These are phyloP conservation scores for Suhomyces atakaporum DNA, from an alignment of 1,139 yeast genomes.

Conservation along the genomic window DNA sequence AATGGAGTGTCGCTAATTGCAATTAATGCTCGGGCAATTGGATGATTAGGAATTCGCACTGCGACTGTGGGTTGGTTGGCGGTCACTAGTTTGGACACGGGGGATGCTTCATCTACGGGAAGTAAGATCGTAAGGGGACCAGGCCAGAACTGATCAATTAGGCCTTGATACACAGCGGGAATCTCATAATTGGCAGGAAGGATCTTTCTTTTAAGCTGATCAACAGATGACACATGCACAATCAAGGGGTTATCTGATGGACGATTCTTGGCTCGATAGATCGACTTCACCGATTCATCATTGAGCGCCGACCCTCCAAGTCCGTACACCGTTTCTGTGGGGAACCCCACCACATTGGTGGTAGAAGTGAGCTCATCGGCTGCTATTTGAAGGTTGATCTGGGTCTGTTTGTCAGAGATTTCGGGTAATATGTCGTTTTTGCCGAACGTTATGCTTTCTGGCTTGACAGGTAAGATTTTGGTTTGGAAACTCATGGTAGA, in stretches of 20 bases:
- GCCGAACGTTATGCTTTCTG: constrained; percentile 29
- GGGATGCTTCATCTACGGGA: constrained; percentile 56
- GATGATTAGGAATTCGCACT: constrained; percentile 82
- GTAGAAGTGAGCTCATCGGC: constrained; percentile 55
- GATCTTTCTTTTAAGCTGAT: constrained; percentile 63
- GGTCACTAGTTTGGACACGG: constrained; percentile 74
- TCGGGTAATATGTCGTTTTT: constrained; percentile 31
- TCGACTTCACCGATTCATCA: constrained; percentile 71
- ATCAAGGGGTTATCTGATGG: constrained; percentile 96
- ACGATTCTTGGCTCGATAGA: constrained; percentile 84
- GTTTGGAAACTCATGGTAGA: constrained; percentile 25
- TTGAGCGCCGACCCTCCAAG: constrained; percentile 84
- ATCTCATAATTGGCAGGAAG: constrained; percentile 51
- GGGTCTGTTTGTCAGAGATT: constrained; percentile 55
- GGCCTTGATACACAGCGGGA: constrained; percentile 64
- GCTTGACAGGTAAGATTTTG: constrained; percentile 34
- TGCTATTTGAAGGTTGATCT: constrained; percentile 54
- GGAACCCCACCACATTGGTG: constrained; percentile 78
- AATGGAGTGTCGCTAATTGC: constrained; percentile 84
- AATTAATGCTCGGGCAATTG: constrained; percentile 87
- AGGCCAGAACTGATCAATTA: constrained; percentile 83
- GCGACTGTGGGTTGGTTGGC: constrained; percentile 90
- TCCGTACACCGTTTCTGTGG: constrained; percentile 97
- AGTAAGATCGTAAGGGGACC: constrained; percentile 90
- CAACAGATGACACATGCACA: constrained; percentile 78